phyloP scores from a whole-genome alignment of 2,329 filamentous ascomycete genomes.

The Phyllosticta citrichinensis region DNA sequence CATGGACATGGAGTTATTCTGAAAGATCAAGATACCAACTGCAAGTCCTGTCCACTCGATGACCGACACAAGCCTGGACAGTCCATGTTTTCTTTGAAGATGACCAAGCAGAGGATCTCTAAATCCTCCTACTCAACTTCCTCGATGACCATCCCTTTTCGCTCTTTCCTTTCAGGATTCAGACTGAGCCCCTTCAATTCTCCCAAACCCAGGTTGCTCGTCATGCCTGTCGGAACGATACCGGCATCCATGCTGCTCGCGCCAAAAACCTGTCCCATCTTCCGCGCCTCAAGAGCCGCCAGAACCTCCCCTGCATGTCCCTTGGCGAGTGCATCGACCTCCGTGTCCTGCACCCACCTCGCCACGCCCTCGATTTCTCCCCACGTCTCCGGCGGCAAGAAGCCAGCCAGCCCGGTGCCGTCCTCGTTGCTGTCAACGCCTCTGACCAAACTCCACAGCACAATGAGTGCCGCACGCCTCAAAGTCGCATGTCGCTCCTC shows the following conservation, averaged over 20 bases:
- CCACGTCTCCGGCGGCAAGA: slow-evolving; percentile 33
- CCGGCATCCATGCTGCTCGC: slow-evolving; percentile 13
- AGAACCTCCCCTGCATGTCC: slow-evolving; percentile 57
- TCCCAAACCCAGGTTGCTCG: slow-evolving; percentile 20
- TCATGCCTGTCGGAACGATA: slow-evolving; percentile 8
- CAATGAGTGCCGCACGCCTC: slow-evolving; percentile 54
- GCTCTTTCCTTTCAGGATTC: slow-evolving; percentile 20
- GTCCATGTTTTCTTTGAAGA: background rate
- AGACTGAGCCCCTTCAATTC: slow-evolving; percentile 38
- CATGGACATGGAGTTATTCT: background rate
- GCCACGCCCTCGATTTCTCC: slow-evolving; percentile 54
- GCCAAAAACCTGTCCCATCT: background rate
- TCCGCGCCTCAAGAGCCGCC: slow-evolving; percentile 56
- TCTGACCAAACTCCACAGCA: slow-evolving; percentile 51
- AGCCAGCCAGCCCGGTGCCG: slow-evolving; percentile 40
- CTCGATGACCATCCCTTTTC: slow-evolving; percentile 38
- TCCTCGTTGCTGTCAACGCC: slow-evolving; percentile 44
- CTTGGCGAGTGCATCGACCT: slow-evolving; percentile 58
- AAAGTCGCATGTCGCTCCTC: slow-evolving; percentile 53
- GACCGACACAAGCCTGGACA: background rate
- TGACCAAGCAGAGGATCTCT: background rate
- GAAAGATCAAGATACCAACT: background rate
- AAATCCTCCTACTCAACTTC: slow-evolving; percentile 45
- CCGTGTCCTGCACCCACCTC: slow-evolving; percentile 53
- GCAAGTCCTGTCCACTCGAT: background rate